Evolutionary conservation across 129 eudicot genomes (phyloP), one percentile per base, ranked within the genome.

Genomic region (Chrysanthemum makinoi): DNA sequence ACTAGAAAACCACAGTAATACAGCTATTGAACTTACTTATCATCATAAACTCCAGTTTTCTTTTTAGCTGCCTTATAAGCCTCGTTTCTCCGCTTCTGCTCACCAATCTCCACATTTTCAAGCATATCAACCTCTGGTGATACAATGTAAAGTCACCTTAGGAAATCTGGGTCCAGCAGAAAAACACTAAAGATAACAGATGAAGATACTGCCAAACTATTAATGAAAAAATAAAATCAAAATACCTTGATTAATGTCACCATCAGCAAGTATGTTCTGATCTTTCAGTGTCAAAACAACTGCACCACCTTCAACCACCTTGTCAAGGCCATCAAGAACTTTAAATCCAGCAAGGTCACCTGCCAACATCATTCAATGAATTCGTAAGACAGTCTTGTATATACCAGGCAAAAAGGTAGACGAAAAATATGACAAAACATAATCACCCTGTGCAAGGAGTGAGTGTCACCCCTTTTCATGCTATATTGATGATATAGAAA

Each of bases 21-120:
- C 71, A 54, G 62, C 35, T 57, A 69, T 56, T 50, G 57, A 50
- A 65, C 90, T 85, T 83, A 94, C 99, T 95, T 95, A 74, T 94
- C 97, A 79, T 76, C 96, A 78, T 88, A 88, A 71, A 77, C 82
- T 77, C 97, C 90, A 5, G 80, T 71, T 79, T 70, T 84, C 88
- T 76, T 95, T 86, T 90, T 95, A 59, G 97, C 87, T 16, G 97
- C 91, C 77, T 83, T 88, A 49, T 95, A 95, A 75, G 99, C 99
- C 65, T 95, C 99, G 28, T 81, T 78, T 81, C 99, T 90, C 78
- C 80, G 86, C 82, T 90, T 90, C 61, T 95, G 99, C 81, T 95
- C 99, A 46, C 99, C 97, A 24, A 95, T 95, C 87, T 95, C 99
- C 83, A 88, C 91, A 86, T 95, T 95, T 83, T 95, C 99, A 81